Conservation (phyloP, 352 stramenopile species). For the Phytophthora quininea region DNA sequence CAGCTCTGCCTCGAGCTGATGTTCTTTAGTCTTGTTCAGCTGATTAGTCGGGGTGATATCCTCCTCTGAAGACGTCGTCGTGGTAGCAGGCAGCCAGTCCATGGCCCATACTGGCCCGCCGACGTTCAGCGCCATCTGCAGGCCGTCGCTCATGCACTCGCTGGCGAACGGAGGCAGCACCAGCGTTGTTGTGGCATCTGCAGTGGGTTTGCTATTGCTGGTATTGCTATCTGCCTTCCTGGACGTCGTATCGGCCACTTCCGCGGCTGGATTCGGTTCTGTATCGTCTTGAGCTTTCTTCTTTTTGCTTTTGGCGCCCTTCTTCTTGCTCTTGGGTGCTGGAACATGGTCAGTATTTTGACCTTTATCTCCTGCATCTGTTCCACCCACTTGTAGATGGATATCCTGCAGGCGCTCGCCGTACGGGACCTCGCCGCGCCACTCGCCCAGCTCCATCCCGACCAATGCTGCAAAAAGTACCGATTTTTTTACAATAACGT, state of each 20-base stretch:
- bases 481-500: no score
- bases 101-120: conserved; percentile 83
- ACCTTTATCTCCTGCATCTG: not conserved
- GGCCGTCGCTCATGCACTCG: conserved; percentile 33
- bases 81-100: conserved; percentile 58
- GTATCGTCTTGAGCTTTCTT: not conserved
- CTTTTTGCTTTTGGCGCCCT: conserved; percentile 5
- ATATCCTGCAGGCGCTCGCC: conserved; percentile 56
- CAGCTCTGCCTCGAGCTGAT: conserved; percentile 7
- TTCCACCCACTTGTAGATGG: conserved; percentile 35
- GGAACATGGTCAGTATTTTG: conserved; percentile 7
- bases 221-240: not conserved
- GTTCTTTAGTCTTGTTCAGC: conserved; percentile 27
- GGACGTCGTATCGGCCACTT: conserved; percentile 14
- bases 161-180: conserved; percentile 56
- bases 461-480: no score
- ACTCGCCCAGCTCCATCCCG: conserved; percentile 38
- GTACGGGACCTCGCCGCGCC: conserved; percentile 43
- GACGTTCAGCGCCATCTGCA: conserved; percentile 64
- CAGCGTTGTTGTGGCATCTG: conserved; percentile 22
- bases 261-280: conserved; percentile 2
- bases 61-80: conserved; percentile 20
- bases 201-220: conserved; percentile 1
- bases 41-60: conserved; percentile 12
- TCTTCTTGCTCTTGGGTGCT: conserved; percentile 14